Evolutionary conservation across 2,329 filamentous ascomycete genomes (phyloP), one percentile per base, ranked within the genome.

Genomic region (Xylariomycetidae sp.): DNA sequence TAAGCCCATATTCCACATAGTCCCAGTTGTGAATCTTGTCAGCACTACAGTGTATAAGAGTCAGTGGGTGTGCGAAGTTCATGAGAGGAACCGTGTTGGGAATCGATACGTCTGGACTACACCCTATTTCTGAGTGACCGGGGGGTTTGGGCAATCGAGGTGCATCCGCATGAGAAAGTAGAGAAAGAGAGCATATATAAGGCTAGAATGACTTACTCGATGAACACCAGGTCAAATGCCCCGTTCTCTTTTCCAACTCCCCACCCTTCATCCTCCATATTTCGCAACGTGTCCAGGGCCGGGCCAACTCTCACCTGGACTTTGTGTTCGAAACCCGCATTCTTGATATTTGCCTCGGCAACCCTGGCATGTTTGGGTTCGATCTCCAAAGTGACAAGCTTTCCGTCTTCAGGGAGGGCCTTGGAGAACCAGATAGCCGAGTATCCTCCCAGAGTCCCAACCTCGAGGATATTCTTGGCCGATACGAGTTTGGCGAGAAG

Each of bases 401-500:
- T 30, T 9, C 39, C 6, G 2, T 7, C 25, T 12, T 19, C 16
- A 2, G 43, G 43, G 29, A 38, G 38, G 22, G 26, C 25, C 2
- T 29, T 32, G 14, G 43, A 36, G 2, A 46, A 32, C 38, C 38
- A 44, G 31, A 44, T 37, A 6, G 38, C 34, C n/a, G 43, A 44
- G 32, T 44, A 46, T n/a, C n/a, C 43, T n/a, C 43, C 43, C 11
- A 46, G 33, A 4, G 43, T 46, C 20, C 43, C 43, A 29, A 46
- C 16, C 25, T 46, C 43, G 1, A 46, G 36, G n/a, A 23, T 23
- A n/a, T 23, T 23, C n/a, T 23, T 23, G 20, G 20, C 20, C 8
- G 20, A 23, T 8, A 23, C 20, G n/a, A 23, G 20, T n/a, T 23
- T 23, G 8, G 20, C 20, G 20, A 23, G 20, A 8, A 23, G 8